Base-by-base conservation (phyloP, 805 yeast species). In the Hanseniaspora thailandica region DNA sequence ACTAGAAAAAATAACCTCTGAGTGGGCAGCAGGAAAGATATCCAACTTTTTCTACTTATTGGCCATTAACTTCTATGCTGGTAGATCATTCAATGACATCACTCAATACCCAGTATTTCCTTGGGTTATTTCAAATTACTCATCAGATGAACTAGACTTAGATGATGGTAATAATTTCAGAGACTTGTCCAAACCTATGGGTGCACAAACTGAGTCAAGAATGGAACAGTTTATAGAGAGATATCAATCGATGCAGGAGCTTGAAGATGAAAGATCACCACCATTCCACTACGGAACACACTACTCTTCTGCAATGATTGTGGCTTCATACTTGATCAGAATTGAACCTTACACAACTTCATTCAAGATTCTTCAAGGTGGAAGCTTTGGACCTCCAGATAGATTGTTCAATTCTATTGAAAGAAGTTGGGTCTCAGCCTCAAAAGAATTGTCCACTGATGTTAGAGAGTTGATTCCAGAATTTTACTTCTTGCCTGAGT, bases 211-310 rank as follows among this genome's bases (percentile, higher is more conserved):
- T 2, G 63, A 65, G 2, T 71, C 71, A 2, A 71, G 96, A 55
- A 85, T 81, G 2, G 58, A 62, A 0, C 79, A 78, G 60, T 87
- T 86, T 60, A 68, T 70, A 46, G 93, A 86, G 54, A 67, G 96
- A 51, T 88, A 73, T 60, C 82, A 82, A 20, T 88, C 94, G 0
- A 67, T 86, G 23, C 74, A 70, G 22, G 79, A 84, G 52, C 69
- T 87, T 54, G 60, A 75, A 17, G 88, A 83, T 57, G 71, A 66
- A 0, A 61, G 68, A 5, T 71, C 86, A 0, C 87, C 88, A 0
- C 85, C 95, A 0, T 87, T 87, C 65, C 95, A 87, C 63, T 87
- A 87, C 61, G 96, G 96, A 2, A 88, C 96, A 0, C 96, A 87
- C 64, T 87, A 87, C 63, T 86, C 95, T 0, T 85, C 95, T 0